Conservation (phyloP, 2,329 filamentous ascomycete genomes). For the Juglanconis juglandina region DNA sequence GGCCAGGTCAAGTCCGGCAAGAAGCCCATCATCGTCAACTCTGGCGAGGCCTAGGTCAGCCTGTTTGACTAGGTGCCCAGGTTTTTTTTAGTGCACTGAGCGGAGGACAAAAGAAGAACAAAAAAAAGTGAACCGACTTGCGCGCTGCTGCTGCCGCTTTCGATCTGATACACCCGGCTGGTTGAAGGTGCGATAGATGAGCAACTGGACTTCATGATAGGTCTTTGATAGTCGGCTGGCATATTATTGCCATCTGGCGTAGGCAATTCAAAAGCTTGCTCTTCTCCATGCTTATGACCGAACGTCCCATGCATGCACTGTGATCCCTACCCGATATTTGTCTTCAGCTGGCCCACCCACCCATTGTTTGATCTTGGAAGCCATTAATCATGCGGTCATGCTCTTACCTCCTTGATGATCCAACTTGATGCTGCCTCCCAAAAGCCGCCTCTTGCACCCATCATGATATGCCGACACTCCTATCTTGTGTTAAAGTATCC, state of each 20-base stretch:
- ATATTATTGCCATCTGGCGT: conserved; percentile 4
- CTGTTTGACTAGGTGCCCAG: neutral
- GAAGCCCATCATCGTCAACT: conserved; percentile 56
- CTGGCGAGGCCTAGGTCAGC: conserved; percentile 45
- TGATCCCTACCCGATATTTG: too few relatives aligned
- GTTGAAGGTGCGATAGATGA: conserved; percentile 1
- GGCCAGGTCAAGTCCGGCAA: conserved; percentile 55
- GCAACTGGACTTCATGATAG: conserved; percentile 5
- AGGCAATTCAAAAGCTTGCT: conserved; percentile 9
- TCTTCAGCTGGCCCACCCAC: too few relatives aligned
- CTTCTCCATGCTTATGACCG: neutral
- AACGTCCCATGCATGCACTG: neutral
- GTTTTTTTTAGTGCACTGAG: neutral
- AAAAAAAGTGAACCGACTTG: neutral
- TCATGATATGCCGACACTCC: too few relatives aligned
- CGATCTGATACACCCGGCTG: neutral
- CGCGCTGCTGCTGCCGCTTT: neutral
- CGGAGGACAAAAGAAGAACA: neutral
- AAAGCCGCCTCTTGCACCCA: too few relatives aligned
- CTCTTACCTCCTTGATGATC: too few relatives aligned
- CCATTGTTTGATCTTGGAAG: too few relatives aligned
- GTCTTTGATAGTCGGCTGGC: conserved; percentile 4
- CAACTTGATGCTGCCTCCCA: too few relatives aligned
- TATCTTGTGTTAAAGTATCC: too few relatives aligned
- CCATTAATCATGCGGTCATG: too few relatives aligned